Evolutionary conservation across 345 rosid genomes (phyloP).

Genomic region (Geranium rotundifolium): DNA sequence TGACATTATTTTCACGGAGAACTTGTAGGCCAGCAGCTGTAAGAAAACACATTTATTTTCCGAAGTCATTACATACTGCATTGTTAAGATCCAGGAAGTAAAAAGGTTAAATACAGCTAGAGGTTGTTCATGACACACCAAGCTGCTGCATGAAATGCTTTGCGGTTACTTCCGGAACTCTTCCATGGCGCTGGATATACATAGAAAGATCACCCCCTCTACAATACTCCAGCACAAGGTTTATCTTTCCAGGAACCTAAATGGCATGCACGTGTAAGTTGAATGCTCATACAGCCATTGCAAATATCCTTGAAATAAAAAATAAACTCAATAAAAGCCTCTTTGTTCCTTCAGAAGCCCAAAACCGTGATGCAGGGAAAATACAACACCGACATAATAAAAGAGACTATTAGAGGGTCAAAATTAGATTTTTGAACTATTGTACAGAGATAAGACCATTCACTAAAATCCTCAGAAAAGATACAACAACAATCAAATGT

Average conservation of each 20-base stretch:
- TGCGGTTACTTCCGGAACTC: slow-evolving; percentile 67
- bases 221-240: slow-evolving; percentile 83
- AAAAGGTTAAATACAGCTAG: background rate
- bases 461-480: background rate
- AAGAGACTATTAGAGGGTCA: background rate
- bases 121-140: slow-evolving; percentile 29
- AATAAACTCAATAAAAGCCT: background rate
- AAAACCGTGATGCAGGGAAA: background rate
- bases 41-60: slow-evolving; percentile 6
- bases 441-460: background rate
- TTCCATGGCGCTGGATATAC: slow-evolving; percentile 71
- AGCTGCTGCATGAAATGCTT: slow-evolving; percentile 91
- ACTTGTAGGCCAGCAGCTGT: slow-evolving; percentile 78
- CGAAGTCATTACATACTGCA: slow-evolving; percentile 6
- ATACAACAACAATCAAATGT: background rate
- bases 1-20: slow-evolving; percentile 85
- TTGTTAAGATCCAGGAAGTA: slow-evolving; percentile 10
- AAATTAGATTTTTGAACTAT: too few species aligned
- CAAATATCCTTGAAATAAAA: background rate
- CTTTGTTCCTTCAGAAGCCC: background rate
- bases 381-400: background rate
- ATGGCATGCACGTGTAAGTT: background rate
- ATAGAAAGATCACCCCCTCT: slow-evolving; percentile 85
- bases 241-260: slow-evolving; percentile 78
- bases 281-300: background rate